These are phyloP conservation scores for Diphasiastrum complanatum DNA, from an alignment of 83 land plant genomes.

Conservation along the genomic window DNA sequence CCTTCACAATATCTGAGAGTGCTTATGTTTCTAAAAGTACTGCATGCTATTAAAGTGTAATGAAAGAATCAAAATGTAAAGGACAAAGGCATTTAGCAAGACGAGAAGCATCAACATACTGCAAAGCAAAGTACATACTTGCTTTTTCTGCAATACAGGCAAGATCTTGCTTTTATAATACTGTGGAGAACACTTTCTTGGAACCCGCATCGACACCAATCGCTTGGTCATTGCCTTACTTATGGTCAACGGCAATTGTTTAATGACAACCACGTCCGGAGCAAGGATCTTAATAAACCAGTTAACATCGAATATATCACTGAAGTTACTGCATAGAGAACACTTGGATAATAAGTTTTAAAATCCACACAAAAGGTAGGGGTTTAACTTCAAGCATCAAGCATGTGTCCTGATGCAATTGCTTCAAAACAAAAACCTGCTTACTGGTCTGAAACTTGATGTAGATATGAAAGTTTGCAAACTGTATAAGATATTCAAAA, in stretches of 20 bases:
- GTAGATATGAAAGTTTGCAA: no score
- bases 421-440: not conserved
- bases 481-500: no score
- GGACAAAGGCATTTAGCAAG: not conserved
- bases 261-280: slow-evolving; percentile 28
- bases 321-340: slow-evolving; percentile 31
- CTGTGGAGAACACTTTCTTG: slow-evolving; percentile 32
- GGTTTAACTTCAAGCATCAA: not conserved
- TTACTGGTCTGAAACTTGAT: no score
- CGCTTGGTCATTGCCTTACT: slow-evolving; percentile 9
- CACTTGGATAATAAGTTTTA: not conserved
- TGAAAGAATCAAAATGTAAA: not conserved
- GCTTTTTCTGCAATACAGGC: slow-evolving; percentile 24
- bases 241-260: slow-evolving; percentile 19
- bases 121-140: slow-evolving; percentile 9
- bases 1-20: no score
- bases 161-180: slow-evolving; percentile 29
- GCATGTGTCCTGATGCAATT: not conserved
- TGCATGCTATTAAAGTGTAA: no score
- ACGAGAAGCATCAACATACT: not conserved
- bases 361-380: not conserved
- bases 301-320: slow-evolving; percentile 43
- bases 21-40: no score
- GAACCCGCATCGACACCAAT: slow-evolving; percentile 26
- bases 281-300: slow-evolving; percentile 33